Conservation (phyloP, 371 early-diverging fungal species). For the Ecytonucleospora hepatopenaei region DNA sequence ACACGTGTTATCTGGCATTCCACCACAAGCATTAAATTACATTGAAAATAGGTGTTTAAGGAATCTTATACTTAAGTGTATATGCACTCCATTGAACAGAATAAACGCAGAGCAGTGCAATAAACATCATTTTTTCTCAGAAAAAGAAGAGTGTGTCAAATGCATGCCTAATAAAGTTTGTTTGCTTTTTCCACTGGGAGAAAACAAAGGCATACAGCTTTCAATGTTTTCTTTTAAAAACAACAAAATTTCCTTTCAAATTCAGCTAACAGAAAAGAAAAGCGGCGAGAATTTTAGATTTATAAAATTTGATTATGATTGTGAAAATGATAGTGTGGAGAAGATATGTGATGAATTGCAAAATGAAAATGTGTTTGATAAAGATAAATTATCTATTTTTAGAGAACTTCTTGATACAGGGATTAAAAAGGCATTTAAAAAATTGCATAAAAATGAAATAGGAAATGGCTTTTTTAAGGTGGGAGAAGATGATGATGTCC, state of each 20-base stretch:
- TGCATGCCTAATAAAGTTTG: constrained; percentile 33
- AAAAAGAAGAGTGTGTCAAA: constrained; percentile 56
- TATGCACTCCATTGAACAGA: constrained; percentile 64
- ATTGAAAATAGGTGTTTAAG: constrained; percentile 64
- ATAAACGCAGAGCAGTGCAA: constrained; percentile 65
- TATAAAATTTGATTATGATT: constrained; percentile 74
- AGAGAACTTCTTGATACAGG: constrained; percentile 25
- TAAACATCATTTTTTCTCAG: constrained; percentile 68
- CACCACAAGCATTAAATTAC: constrained; percentile 64
- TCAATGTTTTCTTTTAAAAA: constrained; percentile 27
- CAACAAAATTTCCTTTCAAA: constrained; percentile 61
- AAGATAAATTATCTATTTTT: constrained; percentile 29
- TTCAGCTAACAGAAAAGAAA: constrained; percentile 67
- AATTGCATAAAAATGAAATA: constrained; percentile 7
- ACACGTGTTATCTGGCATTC: constrained; percentile 68
- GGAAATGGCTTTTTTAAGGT: constrained; percentile 8
- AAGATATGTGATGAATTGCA: constrained; percentile 73
- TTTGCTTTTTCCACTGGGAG: constrained; percentile 21
- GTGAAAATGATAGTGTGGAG: constrained; percentile 71
- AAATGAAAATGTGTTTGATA: constrained; percentile 47
- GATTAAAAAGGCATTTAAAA: constrained; percentile 15
- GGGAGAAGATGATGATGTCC: constrained; percentile 3
- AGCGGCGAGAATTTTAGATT: constrained; percentile 56
- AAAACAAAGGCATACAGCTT: constrained; percentile 33
- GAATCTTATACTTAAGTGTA: constrained; percentile 65